Evolutionary conservation across 1,284 basidiomycete genomes (phyloP).

Genomic region (Boletus holoroseus): DNA sequence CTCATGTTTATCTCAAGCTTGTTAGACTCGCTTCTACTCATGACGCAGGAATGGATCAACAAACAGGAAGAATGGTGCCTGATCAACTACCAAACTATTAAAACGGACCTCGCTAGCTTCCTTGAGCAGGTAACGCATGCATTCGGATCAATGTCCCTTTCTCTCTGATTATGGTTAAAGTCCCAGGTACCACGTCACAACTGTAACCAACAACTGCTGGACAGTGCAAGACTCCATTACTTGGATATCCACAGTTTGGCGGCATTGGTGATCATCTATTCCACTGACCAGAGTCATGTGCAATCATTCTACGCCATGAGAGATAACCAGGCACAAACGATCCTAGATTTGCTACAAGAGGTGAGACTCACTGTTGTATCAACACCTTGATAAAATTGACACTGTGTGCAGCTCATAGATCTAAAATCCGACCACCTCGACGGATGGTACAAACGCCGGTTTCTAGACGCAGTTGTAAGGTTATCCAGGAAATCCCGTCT

Average conservation of each 20-base stretch:
- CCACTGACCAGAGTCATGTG: slow-evolving; percentile 14
- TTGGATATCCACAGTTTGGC: slow-evolving; percentile 27
- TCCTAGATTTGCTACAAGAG: slow-evolving; percentile 29
- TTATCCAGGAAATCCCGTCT: slow-evolving; percentile 26
- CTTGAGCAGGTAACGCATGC: slow-evolving; percentile 15
- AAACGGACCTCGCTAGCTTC: slow-evolving; percentile 14
- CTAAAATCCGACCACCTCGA: slow-evolving; percentile 21
- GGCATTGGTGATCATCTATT: slow-evolving; percentile 23
- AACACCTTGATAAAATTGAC: slow-evolving; percentile 1
- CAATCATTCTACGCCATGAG: slow-evolving; percentile 23
- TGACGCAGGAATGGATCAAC: slow-evolving; percentile 20
- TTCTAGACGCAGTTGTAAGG: slow-evolving; percentile 29
- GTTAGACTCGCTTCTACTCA: slow-evolving; percentile 15
- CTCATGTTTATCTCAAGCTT: slow-evolving; percentile 16
- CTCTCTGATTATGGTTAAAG: slow-evolving; percentile 13
- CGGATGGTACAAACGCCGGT: slow-evolving; percentile 29
- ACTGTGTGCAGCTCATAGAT: slow-evolving; percentile 22
- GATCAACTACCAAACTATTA: slow-evolving; percentile 22
- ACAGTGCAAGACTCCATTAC: slow-evolving; percentile 13
- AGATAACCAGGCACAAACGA: slow-evolving; percentile 21
- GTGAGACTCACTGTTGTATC: neutral
- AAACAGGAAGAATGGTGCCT: slow-evolving; percentile 28
- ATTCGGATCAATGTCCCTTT: neutral
- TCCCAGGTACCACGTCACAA: slow-evolving; percentile 15
- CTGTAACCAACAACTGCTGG: slow-evolving; percentile 18